Percentiles rank a stretch among this genome's conserved stretches.
Conservation (phyloP, 768 basidiomycete genomes). For the Mycena albidolilacea region DNA sequence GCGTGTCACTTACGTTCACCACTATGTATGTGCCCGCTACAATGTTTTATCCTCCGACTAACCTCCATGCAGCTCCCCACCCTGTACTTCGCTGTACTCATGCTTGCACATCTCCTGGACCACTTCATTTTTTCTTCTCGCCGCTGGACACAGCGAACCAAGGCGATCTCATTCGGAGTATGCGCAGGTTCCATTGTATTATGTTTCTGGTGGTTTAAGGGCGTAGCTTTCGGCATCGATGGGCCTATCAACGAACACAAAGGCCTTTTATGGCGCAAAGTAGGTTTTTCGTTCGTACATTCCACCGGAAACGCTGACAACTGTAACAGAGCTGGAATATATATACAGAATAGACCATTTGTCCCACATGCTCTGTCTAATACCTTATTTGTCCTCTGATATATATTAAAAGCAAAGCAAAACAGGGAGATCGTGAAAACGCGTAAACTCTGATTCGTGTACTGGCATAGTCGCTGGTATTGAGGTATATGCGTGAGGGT, state of each 20-base stretch:
- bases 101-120: conserved; percentile 92
- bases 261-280: conserved; percentile 86
- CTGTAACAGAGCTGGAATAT: conserved; percentile 38
- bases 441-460: conserved; percentile 34
- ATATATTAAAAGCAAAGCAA: conserved; percentile 25
- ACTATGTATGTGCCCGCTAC: conserved; percentile 77
- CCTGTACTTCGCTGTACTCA: conserved; percentile 95
- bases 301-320: conserved; percentile 16
- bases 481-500: conserved; percentile 40
- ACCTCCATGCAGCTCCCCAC: conserved; percentile 80
- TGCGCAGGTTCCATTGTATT: conserved; percentile 71
- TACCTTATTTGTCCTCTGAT: conserved; percentile 38
- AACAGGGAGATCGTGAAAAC: conserved; percentile 14
- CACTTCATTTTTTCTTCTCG: conserved; percentile 91
- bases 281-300: conserved; percentile 45
- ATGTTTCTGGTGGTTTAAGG: conserved; percentile 97
- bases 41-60: background rate
- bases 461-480: conserved; percentile 29
- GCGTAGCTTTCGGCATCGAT: conserved; percentile 91
- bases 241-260: conserved; percentile 87
- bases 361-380: conserved; percentile 32
- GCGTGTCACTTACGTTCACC: conserved; percentile 95
- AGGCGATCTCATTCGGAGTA: conserved; percentile 79
- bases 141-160: conserved; percentile 73
- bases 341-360: conserved; percentile 40